A percentile compares a stretch with the other conserved stretches of the same genome.
Evolutionary conservation across 2,329 filamentous ascomycete species (phyloP).

Genomic region (Pyrenochaeta sp.): DNA sequence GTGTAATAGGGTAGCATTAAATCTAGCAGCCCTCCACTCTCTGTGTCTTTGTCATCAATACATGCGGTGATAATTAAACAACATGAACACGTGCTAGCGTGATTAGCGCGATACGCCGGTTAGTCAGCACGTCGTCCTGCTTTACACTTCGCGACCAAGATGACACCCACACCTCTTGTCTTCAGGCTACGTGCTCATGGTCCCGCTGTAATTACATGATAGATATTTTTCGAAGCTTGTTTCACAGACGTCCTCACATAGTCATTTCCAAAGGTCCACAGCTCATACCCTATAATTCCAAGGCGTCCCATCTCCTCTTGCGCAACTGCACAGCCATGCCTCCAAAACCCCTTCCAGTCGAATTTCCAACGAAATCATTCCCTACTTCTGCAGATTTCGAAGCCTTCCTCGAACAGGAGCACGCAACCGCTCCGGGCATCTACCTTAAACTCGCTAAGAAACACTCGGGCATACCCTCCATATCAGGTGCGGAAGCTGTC

Average conservation of each 20-base stretch:
- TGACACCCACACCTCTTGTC: not conserved
- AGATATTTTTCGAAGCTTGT: not conserved
- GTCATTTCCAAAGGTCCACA: not conserved
- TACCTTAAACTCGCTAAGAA: conserved; percentile 63
- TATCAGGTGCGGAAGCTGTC: conserved; percentile 61
- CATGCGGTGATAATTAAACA: not conserved
- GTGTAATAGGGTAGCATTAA: no score
- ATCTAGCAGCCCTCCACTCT: no score
- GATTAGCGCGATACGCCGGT: not conserved
- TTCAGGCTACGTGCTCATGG: no score
- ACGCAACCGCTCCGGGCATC: conserved; percentile 49
- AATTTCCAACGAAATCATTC: conserved; percentile 17
- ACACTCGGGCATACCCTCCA: conserved; percentile 51
- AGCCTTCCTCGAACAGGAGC: conserved; percentile 47
- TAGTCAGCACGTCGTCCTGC: not conserved
- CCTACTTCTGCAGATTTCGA: conserved; percentile 15
- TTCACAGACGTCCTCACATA: not conserved
- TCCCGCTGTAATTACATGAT: not conserved
- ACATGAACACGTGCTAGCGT: not conserved
- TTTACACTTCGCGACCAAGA: not conserved
- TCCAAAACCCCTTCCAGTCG: conserved; percentile 6
- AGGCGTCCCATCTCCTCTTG: not conserved
- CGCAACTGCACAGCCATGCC: conserved; percentile 6
- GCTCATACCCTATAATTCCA: not conserved
- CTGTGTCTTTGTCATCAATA: no score